Evolutionary conservation across 805 yeast genomes (phyloP), one percentile per base, ranked within the genome.

Genomic region (Osmozyma mogii): DNA sequence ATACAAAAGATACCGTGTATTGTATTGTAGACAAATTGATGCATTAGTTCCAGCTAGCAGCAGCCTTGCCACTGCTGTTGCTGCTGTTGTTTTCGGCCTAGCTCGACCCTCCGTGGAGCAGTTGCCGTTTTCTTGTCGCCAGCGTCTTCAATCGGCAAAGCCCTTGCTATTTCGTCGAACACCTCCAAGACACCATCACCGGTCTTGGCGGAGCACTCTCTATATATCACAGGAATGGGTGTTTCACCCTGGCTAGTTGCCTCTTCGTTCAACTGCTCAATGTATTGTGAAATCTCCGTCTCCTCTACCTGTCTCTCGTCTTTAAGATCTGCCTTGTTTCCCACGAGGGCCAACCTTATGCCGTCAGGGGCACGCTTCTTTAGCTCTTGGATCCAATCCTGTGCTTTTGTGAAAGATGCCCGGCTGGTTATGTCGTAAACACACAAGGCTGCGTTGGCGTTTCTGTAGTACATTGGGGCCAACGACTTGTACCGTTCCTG

Each of bases 381-480:
- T 43, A 89, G 70, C 54, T 89, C 97, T 50, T 83, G 83, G 32
- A 89, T 95, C 98, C 98, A 89, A 59, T 89, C 96, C 47, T 96
- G 81, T 6, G 97, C 97, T 57, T 89, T 87, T 46, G 87, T 79
- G 47, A 89, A 89, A 15, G 94, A 81, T 9, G 94, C 92, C 3
- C 96, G 95, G 50, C 87, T 87, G 22, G 97, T 88, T 43, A 89
- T 75, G 49, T 89, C 98, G 54, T 89, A 89, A 7, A 89, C 98
- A 9, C 92, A 95, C 38, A 89, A 64, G 0, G 97, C 97, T 16
- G 95, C 94, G 54, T 88, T 96, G 10, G 98, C 96, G 50, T 92
- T 89, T 53, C 98, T 73, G 62, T 89, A 89, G 59, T 89, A 89
- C 92, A 89, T 81, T 17, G 97, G 97, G 1, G 97, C 96, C 48